A percentile compares a stretch with the other conserved stretches of the same genome.
Evolutionary conservation across 2,329 filamentous ascomycete species (phyloP).

Genomic region (Fusarium sp.): DNA sequence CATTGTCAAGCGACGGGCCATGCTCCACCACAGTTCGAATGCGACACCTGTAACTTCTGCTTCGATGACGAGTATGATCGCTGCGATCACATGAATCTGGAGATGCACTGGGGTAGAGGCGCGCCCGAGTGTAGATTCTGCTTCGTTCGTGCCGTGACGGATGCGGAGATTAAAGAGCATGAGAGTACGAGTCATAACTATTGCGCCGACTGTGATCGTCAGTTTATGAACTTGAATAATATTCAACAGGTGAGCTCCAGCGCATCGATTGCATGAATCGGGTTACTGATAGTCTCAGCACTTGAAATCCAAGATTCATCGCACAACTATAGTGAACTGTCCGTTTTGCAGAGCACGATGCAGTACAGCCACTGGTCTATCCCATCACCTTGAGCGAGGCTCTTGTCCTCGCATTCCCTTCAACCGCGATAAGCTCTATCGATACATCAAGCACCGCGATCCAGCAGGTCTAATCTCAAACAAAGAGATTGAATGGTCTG

Average conservation of each 20-base stretch:
- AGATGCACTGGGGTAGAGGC: conserved; percentile 46
- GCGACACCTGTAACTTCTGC: conserved; percentile 46
- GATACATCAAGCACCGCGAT: conserved; percentile 61
- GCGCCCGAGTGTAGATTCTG: conserved; percentile 48
- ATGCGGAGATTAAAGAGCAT: conserved; percentile 41
- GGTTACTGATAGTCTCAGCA: conserved; percentile 58
- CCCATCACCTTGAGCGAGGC: conserved; percentile 69
- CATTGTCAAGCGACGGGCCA: conserved; percentile 50
- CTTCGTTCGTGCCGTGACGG: conserved; percentile 12
- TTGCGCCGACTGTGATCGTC: conserved; percentile 52
- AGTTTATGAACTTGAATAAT: conserved; percentile 49
- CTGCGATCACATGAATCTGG: conserved; percentile 50
- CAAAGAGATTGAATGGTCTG: conserved; percentile 62
- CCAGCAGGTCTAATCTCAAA: conserved; percentile 63
- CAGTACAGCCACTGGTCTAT: conserved; percentile 66
- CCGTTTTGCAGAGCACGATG: conserved; percentile 66
- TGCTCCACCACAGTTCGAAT: conserved; percentile 45
- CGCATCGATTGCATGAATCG: rapidly evolving
- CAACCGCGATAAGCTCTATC: conserved; percentile 64
- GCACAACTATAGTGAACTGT: conserved; percentile 53
- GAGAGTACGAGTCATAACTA: conserved; percentile 50
- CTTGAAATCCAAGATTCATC: conserved; percentile 64
- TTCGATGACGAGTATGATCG: conserved; percentile 44
- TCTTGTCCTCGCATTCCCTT: conserved; percentile 63
- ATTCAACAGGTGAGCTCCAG: conserved; percentile 17